Percentiles rank a stretch among this genome's conserved stretches.
Conservation (phyloP, 192 early-diverging fungal genomes). For the Chytriomyces sp. region DNA sequence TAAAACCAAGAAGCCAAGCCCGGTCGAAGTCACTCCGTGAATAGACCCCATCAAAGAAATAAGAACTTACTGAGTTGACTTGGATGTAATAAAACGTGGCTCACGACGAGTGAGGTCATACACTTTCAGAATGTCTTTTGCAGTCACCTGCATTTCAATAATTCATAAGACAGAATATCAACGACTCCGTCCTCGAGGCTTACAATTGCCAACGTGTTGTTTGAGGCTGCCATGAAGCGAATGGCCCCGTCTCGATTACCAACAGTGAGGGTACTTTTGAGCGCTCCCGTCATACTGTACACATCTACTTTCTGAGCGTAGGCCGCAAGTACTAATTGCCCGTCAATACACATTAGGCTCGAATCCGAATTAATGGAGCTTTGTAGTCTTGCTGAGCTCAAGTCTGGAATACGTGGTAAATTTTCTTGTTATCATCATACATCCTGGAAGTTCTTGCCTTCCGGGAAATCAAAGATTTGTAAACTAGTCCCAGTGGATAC, state of each 20-base stretch:
- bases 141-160: conserved; percentile 28
- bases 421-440: neutral
- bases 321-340: conserved; percentile 27
- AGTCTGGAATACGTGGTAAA: neutral
- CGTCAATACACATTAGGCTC: conserved; percentile 34
- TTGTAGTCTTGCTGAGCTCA: conserved; percentile 24
- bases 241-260: conserved; percentile 34
- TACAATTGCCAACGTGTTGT: conserved; percentile 26
- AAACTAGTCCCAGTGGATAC: conserved; percentile 42
- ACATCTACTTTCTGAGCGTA: conserved; percentile 34
- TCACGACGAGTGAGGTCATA: conserved; percentile 31
- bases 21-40: neutral
- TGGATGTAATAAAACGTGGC: conserved; percentile 33
- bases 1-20: neutral
- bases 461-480: conserved; percentile 43
- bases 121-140: conserved; percentile 42
- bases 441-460: conserved; percentile 25
- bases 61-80: conserved; percentile 14
- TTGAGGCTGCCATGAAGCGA: conserved; percentile 2
- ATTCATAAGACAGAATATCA: conserved; percentile 1
- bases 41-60: neutral
- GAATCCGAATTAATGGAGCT: conserved; percentile 28
- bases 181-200: neutral
- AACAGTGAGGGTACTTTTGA: conserved; percentile 24
- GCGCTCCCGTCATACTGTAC: conserved; percentile 32